Conservation (phyloP, 345 rosid genomes). For the Dovyalis caffra region DNA sequence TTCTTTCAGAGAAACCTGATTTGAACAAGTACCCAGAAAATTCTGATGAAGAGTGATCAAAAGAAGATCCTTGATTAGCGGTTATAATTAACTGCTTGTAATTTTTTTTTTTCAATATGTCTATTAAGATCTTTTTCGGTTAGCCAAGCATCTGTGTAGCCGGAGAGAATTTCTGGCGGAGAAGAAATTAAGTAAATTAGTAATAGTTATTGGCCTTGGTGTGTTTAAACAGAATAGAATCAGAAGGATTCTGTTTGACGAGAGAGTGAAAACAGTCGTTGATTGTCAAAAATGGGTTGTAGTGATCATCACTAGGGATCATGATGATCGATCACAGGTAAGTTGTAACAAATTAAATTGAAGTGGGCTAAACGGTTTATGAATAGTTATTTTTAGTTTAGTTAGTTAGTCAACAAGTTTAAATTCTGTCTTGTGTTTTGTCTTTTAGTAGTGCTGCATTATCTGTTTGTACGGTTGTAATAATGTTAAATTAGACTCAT, state of each 20-base stretch:
- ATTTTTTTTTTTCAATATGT: neutral
- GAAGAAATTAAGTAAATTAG: neutral
- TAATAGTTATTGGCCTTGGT: neutral
- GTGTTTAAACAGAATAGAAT: neutral
- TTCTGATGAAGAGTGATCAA: slow-evolving; percentile 18
- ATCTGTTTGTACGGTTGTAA: neutral
- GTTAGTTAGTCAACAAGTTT: slow-evolving; percentile 8
- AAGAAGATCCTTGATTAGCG: neutral
- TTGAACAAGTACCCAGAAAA: slow-evolving; percentile 41
- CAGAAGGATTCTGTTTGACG: slow-evolving; percentile 19
- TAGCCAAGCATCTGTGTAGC: neutral
- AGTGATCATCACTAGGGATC: no score
- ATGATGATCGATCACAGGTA: neutral
- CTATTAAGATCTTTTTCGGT: neutral
- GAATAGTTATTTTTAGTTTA: neutral
- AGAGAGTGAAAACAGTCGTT: neutral
- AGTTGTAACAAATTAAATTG: neutral
- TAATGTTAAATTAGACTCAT: neutral
- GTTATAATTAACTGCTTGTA: neutral
- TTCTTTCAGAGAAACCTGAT: slow-evolving; percentile 33
- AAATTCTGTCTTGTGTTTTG: slow-evolving; percentile 7
- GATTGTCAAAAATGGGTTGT: neutral
- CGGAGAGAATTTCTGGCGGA: neutral
- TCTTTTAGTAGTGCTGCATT: neutral
- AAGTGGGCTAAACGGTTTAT: no score